Evolutionary conservation across 225 moss, liverwort and hornwort species (phyloP), one percentile per base, ranked within the genome.

Genomic region (Polytrichum formosum): DNA sequence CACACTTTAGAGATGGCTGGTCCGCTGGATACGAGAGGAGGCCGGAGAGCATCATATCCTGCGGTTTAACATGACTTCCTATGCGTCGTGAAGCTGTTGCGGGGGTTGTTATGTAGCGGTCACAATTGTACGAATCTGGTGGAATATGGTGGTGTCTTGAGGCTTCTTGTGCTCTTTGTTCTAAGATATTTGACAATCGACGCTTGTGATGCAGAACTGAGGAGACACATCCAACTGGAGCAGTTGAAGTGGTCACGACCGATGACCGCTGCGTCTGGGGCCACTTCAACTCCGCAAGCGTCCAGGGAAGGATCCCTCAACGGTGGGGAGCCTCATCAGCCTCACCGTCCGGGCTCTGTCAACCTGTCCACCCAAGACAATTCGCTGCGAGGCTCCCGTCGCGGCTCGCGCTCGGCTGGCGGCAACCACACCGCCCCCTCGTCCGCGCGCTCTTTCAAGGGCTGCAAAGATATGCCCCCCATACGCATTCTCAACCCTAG

Each of bases 221-320:
- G 58, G 66, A 79, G 60, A 26, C 67, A 70, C 27, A 53, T 82
- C 8, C 85, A 79, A 26, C 74, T 85, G 19, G 85, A 85, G 2
- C 82, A 80, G 35, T 54, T 80, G 19, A 72, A 82, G 67, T 82
- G 79, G 82, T 82, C 73, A 58, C 75, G 82, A 69, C 85, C 82
- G 54, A 53, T 72, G 19, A 80, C 75, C 1, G 28, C 76, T 22
- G 28, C 23, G 23, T 70, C 37, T 8, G 17, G 26, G 4, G 58
- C 56, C 69, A 56, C 69, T 28, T 69, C 31, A 0, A 56, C 17
- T 7, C 69, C 29, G 8, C 58, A 58, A 20, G 20, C 56, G 31
- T 69, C 69, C 6, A 69, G 69, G 69, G 69, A 16, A 18, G 69
- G 18, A 4, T 56, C 56, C 10, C 21, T n/a, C 7, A 56, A 69